phyloP scores from a whole-genome alignment of 371 early-diverging fungal genomes.

The Saksenaea vasiformis region DNA sequence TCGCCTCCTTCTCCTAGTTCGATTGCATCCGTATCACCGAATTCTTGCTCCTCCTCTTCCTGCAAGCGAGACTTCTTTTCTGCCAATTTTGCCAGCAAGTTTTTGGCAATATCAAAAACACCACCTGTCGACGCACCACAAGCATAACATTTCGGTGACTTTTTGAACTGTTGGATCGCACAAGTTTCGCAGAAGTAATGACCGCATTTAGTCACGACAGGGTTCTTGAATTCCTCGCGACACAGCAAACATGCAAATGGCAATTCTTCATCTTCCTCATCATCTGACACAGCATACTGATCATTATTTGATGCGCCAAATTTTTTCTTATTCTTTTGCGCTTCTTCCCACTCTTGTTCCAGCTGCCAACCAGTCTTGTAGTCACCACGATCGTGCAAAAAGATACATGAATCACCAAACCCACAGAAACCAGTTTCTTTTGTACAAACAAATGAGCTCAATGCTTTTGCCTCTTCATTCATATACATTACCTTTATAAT shows the following conservation, averaged over 20 bases:
- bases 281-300: conserved; percentile 54
- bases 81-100: conserved; percentile 68
- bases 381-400: conserved; percentile 96
- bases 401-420: conserved; percentile 96
- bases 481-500: conserved; percentile 82
- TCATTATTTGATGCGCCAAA: conserved; percentile 53
- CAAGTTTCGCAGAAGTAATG: conserved; percentile 98
- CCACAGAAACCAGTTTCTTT: conserved; percentile 91
- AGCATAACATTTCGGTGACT: conserved; percentile 89
- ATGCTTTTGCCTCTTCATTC: background rate
- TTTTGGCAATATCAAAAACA: conserved; percentile 83
- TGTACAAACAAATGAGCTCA: background rate
- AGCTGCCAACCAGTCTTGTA: conserved; percentile 97
- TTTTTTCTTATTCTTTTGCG: conserved; percentile 63
- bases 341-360: conserved; percentile 93
- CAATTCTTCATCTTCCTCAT: conserved; percentile 68
- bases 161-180: conserved; percentile 78
- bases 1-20: conserved; percentile 22
- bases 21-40: background rate
- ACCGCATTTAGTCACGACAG: conserved; percentile 90
- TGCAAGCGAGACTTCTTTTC: conserved; percentile 42
- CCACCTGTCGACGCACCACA: conserved; percentile 88
- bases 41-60: conserved; percentile 19
- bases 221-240: conserved; percentile 80
- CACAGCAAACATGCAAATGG: conserved; percentile 97